Base-by-base conservation (phyloP, 805 yeast species). In the Starmerella vaccinii region DNA sequence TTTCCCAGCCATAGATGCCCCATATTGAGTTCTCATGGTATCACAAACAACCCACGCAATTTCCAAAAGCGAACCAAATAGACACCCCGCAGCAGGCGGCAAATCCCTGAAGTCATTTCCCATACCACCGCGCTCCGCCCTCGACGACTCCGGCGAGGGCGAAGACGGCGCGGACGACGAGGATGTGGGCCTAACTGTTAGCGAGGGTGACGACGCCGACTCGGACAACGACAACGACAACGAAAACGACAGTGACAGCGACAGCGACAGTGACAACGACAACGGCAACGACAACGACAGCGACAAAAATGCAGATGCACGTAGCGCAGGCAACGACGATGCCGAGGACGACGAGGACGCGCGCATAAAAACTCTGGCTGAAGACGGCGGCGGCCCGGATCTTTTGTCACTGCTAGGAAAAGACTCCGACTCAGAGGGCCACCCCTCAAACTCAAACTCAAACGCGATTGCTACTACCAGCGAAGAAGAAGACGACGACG, bases 191-290 rank as follows among this genome's bases (percentile, higher is more conserved):
- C 71, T 69, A 44, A 70, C 74, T 70, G 23, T 40, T 10, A 32
- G 65, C 51, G 67, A 67, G 48, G 73, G 70, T 50, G 76, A 71
- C 45, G 69, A 70, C 12, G 45, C n/a, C 32, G 34, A 41, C 42
- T 84, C 78, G 61, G 84, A 78, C 63, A 70, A 78, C 23, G 84
- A 84, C 19, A 84, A 79, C 61, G 83, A 76, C 40, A 44, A 38
- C 41, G 42, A 42, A 13, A 16, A 46, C 40, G 34, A 22, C 6
- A 8, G 34, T 5, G 33, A 32, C n/a, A n/a, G n/a, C n/a, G n/a
- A n/a, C n/a, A n/a, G n/a, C 12, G 46, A 46, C 29, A 26, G 29
- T 19, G 54, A 47, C 5, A 54, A 47, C 4, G 19, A 2, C 35
- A 5, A 12, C 16, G 21, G 13, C 40, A 21, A 78, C 63, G 70